phyloP scores from a whole-genome alignment of 257 asterid genomes.

The Fraxinus anomala region DNA sequence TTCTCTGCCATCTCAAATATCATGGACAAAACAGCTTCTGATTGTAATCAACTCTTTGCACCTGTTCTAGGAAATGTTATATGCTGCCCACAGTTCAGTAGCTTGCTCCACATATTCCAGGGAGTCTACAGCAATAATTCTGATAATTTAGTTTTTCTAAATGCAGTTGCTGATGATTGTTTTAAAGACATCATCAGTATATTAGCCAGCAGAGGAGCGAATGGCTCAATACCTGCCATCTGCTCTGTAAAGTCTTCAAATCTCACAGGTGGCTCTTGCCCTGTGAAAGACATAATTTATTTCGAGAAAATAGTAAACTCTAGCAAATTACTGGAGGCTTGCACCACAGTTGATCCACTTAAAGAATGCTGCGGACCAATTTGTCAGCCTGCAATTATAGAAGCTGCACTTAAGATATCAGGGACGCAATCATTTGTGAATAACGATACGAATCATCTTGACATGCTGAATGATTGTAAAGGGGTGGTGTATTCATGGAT shows the following conservation, averaged over 20 bases:
- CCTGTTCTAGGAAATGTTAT: slow-evolving; percentile 80
- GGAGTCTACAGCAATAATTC: slow-evolving; percentile 72
- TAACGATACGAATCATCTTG: slow-evolving; percentile 57
- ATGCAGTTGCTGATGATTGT: slow-evolving; percentile 87
- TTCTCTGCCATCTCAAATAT: slow-evolving; percentile 77
- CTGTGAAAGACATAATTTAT: slow-evolving; percentile 68
- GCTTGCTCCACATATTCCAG: slow-evolving; percentile 94
- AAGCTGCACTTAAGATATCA: slow-evolving; percentile 56
- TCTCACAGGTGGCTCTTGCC: slow-evolving; percentile 94
- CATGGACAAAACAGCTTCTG: slow-evolving; percentile 84
- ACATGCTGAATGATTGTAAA: slow-evolving; percentile 77
- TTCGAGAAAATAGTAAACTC: slow-evolving; percentile 86
- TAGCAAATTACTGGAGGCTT: slow-evolving; percentile 80
- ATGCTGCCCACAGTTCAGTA: slow-evolving; percentile 92
- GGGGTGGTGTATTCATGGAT: slow-evolving; percentile 88
- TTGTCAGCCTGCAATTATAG: slow-evolving; percentile 87
- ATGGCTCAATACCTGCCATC: slow-evolving; percentile 65
- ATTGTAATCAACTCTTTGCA: slow-evolving; percentile 77
- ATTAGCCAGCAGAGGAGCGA: slow-evolving; percentile 93
- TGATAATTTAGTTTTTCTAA: slow-evolving; percentile 70
- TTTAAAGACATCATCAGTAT: slow-evolving; percentile 92
- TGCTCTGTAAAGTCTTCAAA: slow-evolving; percentile 76
- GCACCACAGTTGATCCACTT: slow-evolving; percentile 81
- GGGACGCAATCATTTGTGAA: slow-evolving; percentile 52
- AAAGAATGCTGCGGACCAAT: slow-evolving; percentile 93